Base-by-base conservation (phyloP, 176 grass and related monocot genomes). In the Hsuehochloa calcarea region DNA sequence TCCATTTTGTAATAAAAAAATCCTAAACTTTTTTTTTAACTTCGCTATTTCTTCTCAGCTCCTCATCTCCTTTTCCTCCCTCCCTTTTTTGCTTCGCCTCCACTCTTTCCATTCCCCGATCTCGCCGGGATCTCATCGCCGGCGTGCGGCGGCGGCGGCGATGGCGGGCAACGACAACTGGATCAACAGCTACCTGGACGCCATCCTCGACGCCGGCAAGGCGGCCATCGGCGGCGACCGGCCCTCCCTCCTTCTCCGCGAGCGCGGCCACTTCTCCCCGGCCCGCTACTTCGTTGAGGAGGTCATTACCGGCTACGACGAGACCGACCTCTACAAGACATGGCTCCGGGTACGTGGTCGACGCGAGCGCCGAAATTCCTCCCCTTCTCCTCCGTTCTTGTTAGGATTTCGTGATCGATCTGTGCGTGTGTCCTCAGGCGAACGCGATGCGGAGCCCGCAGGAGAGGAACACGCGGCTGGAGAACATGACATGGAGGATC, bases 401-500 rank as follows among this genome's bases (percentile, higher is more conserved):
- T 10, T 23, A 5, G 20, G 74, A 20, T 90, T 79, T 13, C 8
- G 22, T 74, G 68, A 40, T 77, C 74, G 83, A 86, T 92, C 87
- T 86, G 78, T 35, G 44, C 16, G 25, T 7, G 46, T 59, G 51
- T 51, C 10, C 20, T 5, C 82, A 97, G 95, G 95, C 95, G 19
- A 93, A 93, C 73, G 95, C 95, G 73, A 97, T 97, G 95, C 88
- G 95, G 86, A 97, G 95, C 26, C 93, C 96, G 71, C 96, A 98
- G 90, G 96, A 98, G 89, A 95, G 96, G 86, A 98, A 98, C 84
- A 98, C 96, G 59, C 87, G 96, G 61, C 91, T 98, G 45, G 96
- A 98, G 84, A 98, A 98, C 83, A 98, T 98, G 96, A 93, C 93
- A 34, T 98, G 96, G 96, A 93, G 96, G 87, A 96, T 98, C 88